Evolutionary conservation across 1,139 yeast species (phyloP), one percentile per base, ranked within the genome.

Genomic region (Zygosaccharomyces sapae): DNA sequence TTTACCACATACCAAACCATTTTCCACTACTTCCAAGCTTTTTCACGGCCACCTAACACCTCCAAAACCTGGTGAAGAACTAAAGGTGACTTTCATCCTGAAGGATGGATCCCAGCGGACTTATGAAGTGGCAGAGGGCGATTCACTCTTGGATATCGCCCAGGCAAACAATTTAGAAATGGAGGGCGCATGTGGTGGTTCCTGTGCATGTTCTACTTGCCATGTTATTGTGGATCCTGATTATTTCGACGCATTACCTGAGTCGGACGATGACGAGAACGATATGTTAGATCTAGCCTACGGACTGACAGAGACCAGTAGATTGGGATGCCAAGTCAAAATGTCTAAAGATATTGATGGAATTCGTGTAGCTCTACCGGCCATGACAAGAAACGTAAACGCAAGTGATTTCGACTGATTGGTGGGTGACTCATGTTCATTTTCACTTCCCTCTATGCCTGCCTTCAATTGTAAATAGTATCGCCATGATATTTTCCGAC

Each of bases 111-210:
- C 77, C 35, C 96, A 88, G 65, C 73, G 79, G 53, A 80, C 86
- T 1, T 79, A 77, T 57, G 97, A 89, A 61, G 97, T 85, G 1
- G 85, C 94, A 1, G 96, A 85, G 56, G 98, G 97, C 7, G 98
- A 92, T 63, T 83, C 90, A 41, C 63, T 92, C 40, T 72, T 92
- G 65, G 98, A 92, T 66, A 89, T 92, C 48, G 98, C 97, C 5
- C 98, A 92, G 70, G 95, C 95, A 3, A 72, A 90, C 63, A 85
- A 89, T 59, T 70, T 92, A 52, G 98, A 92, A 59, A 89, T 92
- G 90, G 98, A 92, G 66, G 96, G 98, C 40, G 98, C 98, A 0
- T 92, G 98, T 70, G 98, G 98, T 33, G 98, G 98, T 2, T 88
- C 97, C 1, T 92, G 98, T 73, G 98, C 98, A 1, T 92, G 98